phyloP scores from a whole-genome alignment of 306 rosid species.

The Spatholobus suberectus region DNA sequence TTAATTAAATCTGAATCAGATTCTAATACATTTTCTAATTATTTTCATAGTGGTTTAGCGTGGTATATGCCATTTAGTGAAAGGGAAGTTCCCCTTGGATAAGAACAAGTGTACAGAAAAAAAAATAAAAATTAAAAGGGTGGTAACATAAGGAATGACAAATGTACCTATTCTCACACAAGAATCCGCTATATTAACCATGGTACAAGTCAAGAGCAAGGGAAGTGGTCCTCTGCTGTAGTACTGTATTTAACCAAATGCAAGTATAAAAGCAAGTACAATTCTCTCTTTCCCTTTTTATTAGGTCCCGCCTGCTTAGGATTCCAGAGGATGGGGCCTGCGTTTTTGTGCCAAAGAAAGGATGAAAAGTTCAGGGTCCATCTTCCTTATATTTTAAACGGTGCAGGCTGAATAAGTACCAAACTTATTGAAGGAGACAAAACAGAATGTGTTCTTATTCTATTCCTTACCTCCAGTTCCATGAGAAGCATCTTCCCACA shows the following conservation, averaged over 20 bases:
- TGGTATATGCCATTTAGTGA: conserved; percentile 55
- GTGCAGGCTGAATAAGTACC: conserved; percentile 85
- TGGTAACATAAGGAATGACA: conserved; percentile 39
- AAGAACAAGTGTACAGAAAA: conserved; percentile 38
- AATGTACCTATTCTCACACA: conserved; percentile 45
- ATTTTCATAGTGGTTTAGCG: conserved; percentile 45
- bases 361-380: conserved; percentile 57
- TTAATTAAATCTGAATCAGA: conserved; percentile 50
- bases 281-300: conserved; percentile 46
- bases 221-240: conserved; percentile 50
- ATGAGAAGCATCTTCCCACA: conserved; percentile 63
- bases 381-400: conserved; percentile 44
- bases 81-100: conserved; percentile 47
- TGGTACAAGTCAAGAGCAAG: conserved; percentile 53
- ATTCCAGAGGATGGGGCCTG: conserved; percentile 54
- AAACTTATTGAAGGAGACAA: conserved; percentile 93
- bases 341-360: conserved; percentile 56
- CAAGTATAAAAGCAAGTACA: conserved; percentile 62
- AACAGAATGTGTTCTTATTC: conserved; percentile 78
- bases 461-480: conserved; percentile 74
- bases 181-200: conserved; percentile 52
- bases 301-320: conserved; percentile 54
- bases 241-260: conserved; percentile 50
- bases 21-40: conserved; percentile 39
- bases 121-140: background rate